A percentile compares a stretch with the other conserved stretches of the same genome.
phyloP scores from a whole-genome alignment of 192 early-diverging fungal species.

The Chytriomyces hyalinus region DNA sequence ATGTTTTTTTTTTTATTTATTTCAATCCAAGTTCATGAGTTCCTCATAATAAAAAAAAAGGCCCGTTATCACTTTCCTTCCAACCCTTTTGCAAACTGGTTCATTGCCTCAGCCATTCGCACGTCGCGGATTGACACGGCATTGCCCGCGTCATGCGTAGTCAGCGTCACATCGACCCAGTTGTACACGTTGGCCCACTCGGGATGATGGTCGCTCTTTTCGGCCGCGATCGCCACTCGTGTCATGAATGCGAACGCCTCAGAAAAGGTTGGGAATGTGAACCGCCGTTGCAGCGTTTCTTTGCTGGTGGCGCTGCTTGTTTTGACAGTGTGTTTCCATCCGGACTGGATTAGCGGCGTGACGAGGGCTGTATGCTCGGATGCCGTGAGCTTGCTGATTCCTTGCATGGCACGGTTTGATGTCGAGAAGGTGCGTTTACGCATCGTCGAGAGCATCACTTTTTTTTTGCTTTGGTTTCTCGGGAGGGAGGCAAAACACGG shows the following conservation, averaged over 20 bases:
- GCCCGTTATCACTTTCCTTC: not conserved
- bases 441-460: no score
- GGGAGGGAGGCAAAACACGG: no score
- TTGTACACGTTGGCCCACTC: constrained; percentile 93
- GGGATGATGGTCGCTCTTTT: constrained; percentile 94
- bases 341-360: not conserved
- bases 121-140: constrained; percentile 73
- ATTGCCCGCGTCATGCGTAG: constrained; percentile 91
- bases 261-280: constrained; percentile 81
- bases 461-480: no score
- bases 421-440: no score
- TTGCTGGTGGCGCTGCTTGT: constrained; percentile 60
- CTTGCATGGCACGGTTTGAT: not conserved
- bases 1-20: no score
- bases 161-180: constrained; percentile 82
- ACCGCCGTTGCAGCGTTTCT: constrained; percentile 59
- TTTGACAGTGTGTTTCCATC: not conserved
- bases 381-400: not conserved
- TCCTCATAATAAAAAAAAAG: no score
- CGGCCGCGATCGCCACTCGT: constrained; percentile 83
- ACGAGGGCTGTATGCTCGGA: not conserved
- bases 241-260: constrained; percentile 96
- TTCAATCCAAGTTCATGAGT: no score
- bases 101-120: constrained; percentile 58
- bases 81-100: constrained; percentile 39